phyloP scores from a whole-genome alignment of 2,329 filamentous ascomycete genomes.

The Pseudopyrenochaeta lycopersici region DNA sequence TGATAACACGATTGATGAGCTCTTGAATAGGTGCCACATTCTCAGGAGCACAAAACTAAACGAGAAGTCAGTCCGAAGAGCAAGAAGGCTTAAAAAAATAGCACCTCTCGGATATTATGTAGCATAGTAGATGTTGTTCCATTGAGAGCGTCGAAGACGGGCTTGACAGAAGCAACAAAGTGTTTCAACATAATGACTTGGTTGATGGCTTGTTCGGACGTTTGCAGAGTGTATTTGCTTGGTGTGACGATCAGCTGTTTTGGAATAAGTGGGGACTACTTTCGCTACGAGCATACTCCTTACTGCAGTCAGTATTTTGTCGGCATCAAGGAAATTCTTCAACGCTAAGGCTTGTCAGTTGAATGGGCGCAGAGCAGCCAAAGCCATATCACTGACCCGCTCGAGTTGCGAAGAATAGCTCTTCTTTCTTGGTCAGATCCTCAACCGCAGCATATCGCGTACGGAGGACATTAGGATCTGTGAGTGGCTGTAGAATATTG shows the following conservation, averaged over 20 bases:
- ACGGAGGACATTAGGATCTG: conserved; percentile 71
- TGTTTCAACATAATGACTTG: conserved; percentile 87
- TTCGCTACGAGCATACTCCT: not conserved
- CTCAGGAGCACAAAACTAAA: conserved; percentile 69
- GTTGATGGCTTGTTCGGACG: conserved; percentile 83
- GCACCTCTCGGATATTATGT: conserved; percentile 69
- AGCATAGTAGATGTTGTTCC: conserved; percentile 72
- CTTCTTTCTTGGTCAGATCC: conserved; percentile 82
- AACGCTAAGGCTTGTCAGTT: conserved; percentile 60
- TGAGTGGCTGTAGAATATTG: conserved; percentile 89
- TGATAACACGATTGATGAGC: conserved; percentile 75
- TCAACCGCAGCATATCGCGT: conserved; percentile 83
- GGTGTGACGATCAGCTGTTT: conserved; percentile 75
- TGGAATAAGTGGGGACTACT: conserved; percentile 14
- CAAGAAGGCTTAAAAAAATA: conserved; percentile 12
- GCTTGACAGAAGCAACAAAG: conserved; percentile 74
- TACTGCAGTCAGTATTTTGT: conserved; percentile 80
- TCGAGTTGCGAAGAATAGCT: conserved; percentile 81
- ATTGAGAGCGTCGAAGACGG: conserved; percentile 73
- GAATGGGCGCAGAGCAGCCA: conserved; percentile 10
- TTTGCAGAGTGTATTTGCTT: conserved; percentile 69
- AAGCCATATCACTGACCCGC: conserved; percentile 60
- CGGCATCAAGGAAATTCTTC: conserved; percentile 78
- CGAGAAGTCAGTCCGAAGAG: not conserved
- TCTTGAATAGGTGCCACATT: conserved; percentile 68